Base-by-base conservation (phyloP, 495 filamentous ascomycete genomes). In the Cercophora scortea region DNA sequence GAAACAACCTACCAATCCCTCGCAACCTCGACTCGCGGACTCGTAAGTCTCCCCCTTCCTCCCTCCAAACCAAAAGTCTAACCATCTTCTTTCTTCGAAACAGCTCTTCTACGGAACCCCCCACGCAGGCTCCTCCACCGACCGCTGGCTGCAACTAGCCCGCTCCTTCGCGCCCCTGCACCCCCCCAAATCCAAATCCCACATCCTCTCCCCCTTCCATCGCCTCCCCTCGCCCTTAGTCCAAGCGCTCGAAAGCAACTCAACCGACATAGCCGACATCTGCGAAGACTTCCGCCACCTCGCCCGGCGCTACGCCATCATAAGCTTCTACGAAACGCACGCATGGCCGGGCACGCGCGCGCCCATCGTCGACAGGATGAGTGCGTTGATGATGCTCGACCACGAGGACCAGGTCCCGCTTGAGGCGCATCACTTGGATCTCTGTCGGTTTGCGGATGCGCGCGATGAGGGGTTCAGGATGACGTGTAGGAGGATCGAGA, bases 71-170 rank as follows among this genome's bases (percentile, higher is more conserved):
- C n/a, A n/a, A n/a, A n/a, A n/a, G n/a, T n/a, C n/a, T n/a, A n/a
- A n/a, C n/a, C n/a, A n/a, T n/a, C n/a, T n/a, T n/a, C n/a, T n/a
- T n/a, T n/a, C n/a, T n/a, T n/a, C n/a, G n/a, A n/a, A n/a, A n/a
- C 36, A 56, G 53, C 5, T 59, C 13, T 55, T 59, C 49, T 59
- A 53, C 49, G 48, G 56, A n/a, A 54, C 52, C 8, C 56, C 56
- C 15, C 51, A 59, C 49, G 19, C 33, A 43, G 52, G 52, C 36
- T 8, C 56, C 10, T 13, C 52, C 39, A 41, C 49, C 18, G n/a
- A 52, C 17, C 11, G 46, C 4, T 51, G 47, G 48, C 15, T 44
- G 1, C 10, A n/a, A 48, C 52, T 59, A 40, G 56, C 45, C 36
- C 15, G 55, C 1, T 36, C 35, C 15, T 55, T 47, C 52, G 33